Percentiles rank a stretch among this genome's conserved stretches.
Conservation (phyloP, 2,329 filamentous ascomycete species). For the Aureobasidium sp. region DNA sequence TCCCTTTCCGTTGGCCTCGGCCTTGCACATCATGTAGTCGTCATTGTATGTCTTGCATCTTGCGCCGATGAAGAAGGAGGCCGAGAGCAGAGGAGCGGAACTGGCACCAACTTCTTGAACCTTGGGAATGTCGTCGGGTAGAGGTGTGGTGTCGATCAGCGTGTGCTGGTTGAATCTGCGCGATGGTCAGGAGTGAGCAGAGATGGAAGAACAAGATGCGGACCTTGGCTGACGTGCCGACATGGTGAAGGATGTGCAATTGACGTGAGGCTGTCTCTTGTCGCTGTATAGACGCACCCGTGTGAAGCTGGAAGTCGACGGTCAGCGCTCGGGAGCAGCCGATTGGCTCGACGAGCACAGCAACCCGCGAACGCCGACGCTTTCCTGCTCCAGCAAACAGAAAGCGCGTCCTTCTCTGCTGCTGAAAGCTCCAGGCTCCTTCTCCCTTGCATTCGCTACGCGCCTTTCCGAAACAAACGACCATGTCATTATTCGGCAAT, state of each 20-base stretch:
- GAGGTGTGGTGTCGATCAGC: constrained; percentile 92
- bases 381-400: background rate
- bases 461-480: background rate
- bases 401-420: constrained; percentile 9
- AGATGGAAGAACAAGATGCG: constrained; percentile 18
- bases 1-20: constrained; percentile 79
- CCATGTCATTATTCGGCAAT: constrained; percentile 14
- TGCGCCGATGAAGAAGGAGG: constrained; percentile 93
- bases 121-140: constrained; percentile 83
- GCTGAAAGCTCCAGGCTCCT: constrained; percentile 2
- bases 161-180: constrained; percentile 86
- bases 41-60: constrained; percentile 94
- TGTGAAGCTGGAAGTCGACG: constrained; percentile 13
- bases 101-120: constrained; percentile 90
- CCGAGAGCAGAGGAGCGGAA: constrained; percentile 85
- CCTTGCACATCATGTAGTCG: constrained; percentile 99
- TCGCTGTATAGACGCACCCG: constrained; percentile 1
- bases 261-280: constrained; percentile 9
- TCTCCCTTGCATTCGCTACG: constrained; percentile 2
- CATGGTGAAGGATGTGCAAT: constrained; percentile 43
- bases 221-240: constrained; percentile 55
- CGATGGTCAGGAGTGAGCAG: constrained; percentile 15
- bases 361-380: constrained; percentile 1
- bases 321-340: constrained; percentile 12
- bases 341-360: background rate